phyloP scores from a whole-genome alignment of 2,329 filamentous ascomycete genomes.

The Pseudogymnoascus sp. region DNA sequence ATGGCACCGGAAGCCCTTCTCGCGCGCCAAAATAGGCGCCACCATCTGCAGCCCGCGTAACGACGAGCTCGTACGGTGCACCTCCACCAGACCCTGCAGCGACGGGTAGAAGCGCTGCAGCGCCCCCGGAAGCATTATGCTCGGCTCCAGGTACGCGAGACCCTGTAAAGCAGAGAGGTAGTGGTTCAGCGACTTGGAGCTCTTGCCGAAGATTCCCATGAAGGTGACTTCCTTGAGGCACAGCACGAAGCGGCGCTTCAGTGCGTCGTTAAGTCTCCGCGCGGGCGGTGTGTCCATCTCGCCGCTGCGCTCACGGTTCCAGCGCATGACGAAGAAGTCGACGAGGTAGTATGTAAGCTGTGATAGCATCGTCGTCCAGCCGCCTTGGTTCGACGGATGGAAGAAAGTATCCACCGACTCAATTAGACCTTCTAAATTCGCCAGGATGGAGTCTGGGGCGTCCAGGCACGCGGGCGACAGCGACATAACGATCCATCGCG shows the following conservation, averaged over 20 bases:
- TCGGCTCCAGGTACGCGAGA: conserved; percentile 82
- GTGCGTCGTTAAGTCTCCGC: conserved; percentile 66
- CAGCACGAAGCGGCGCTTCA: conserved; percentile 84
- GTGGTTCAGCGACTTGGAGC: conserved; percentile 81
- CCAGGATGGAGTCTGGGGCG: conserved; percentile 69
- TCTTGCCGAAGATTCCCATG: conserved; percentile 98
- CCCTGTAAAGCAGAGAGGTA: conserved; percentile 86
- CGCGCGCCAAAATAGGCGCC: conserved; percentile 80
- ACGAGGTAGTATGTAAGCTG: conserved; percentile 88
- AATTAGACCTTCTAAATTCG: conserved; percentile 81
- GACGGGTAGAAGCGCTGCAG: conserved; percentile 95
- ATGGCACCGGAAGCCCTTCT: conserved; percentile 94
- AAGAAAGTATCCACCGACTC: conserved; percentile 98
- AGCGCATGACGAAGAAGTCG: conserved; percentile 94
- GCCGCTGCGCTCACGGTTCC: conserved; percentile 89
- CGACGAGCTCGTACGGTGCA: conserved; percentile 91
- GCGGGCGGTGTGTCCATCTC: conserved; percentile 81
- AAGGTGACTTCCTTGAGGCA: conserved; percentile 88
- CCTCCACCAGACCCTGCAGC: conserved; percentile 91
- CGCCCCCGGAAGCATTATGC: conserved; percentile 84
- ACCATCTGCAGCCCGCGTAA: conserved; percentile 87
- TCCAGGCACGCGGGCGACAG: conserved; percentile 76
- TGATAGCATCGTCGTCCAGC: conserved; percentile 82
- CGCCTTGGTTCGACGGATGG: conserved; percentile 90
- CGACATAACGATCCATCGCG: conserved; percentile 87